Conservation (phyloP, 768 basidiomycete species). For the Trichaptum fuscoviolaceum region DNA sequence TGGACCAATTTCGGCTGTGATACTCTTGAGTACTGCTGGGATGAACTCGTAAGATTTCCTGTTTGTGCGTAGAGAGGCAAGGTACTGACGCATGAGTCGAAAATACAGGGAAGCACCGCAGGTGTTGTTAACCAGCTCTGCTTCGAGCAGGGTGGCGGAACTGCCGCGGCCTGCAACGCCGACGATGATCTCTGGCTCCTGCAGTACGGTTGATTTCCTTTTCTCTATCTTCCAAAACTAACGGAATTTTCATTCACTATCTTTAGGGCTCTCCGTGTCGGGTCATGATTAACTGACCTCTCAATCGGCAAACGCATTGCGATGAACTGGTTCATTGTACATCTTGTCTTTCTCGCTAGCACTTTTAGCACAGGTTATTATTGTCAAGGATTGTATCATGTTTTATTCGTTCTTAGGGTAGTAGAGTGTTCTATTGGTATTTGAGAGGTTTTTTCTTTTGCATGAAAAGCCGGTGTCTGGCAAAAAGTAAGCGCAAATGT, state of each 20-base stretch:
- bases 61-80: background rate
- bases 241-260: background rate
- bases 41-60: background rate
- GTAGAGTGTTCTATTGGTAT: background rate
- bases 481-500: no score
- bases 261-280: background rate
- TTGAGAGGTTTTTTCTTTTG: no score
- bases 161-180: background rate
- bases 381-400: background rate
- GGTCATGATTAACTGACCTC: background rate
- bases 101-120: background rate
- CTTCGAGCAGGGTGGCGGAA: slow-evolving; percentile 1
- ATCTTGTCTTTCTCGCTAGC: background rate
- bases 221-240: background rate
- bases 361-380: background rate
- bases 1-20: background rate
- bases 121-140: background rate
- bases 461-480: no score
- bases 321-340: slow-evolving; percentile 1
- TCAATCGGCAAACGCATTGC: background rate
- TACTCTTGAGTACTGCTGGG: background rate
- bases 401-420: background rate
- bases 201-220: background rate
- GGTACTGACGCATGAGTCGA: background rate
- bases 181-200: slow-evolving; percentile 1